Evolutionary conservation across 192 early-diverging fungal species (phyloP).

Genomic region (Coemansia sp.): DNA sequence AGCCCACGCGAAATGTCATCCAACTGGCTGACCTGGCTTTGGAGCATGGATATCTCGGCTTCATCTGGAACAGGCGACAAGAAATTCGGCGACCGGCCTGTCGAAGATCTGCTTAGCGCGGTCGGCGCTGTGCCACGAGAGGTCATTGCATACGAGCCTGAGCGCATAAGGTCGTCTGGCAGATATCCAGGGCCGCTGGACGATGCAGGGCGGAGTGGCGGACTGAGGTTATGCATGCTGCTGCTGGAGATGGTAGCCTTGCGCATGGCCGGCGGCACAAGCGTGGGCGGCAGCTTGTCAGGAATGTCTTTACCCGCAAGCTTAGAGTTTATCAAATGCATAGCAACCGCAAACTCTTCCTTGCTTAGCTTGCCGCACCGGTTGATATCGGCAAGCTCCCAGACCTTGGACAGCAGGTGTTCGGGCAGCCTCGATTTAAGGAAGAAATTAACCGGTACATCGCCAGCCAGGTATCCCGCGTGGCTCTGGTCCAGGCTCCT

Average conservation of each 20-base stretch:
- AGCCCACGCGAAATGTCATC: conserved; percentile 45
- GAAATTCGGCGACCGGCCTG: conserved; percentile 21
- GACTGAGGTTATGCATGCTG: conserved; percentile 43
- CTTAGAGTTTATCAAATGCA: conserved; percentile 72
- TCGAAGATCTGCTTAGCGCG: conserved; percentile 27
- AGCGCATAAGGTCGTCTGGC: conserved; percentile 31
- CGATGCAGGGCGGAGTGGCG: conserved; percentile 31
- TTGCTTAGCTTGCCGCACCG: conserved; percentile 61
- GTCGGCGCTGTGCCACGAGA: conserved; percentile 21
- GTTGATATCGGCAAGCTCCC: conserved; percentile 72
- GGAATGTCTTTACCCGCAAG: conserved; percentile 59
- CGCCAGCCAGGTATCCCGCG: conserved; percentile 67
- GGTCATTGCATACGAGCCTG: conserved; percentile 26
- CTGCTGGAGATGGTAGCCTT: conserved; percentile 28
- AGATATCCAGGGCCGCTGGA: conserved; percentile 18
- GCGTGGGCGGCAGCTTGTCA: conserved; percentile 41
- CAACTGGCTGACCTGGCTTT: conserved; percentile 42
- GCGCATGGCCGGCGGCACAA: conserved; percentile 55
- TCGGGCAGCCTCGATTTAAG: conserved; percentile 74
- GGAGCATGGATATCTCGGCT: conserved; percentile 25
- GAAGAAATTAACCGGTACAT: conserved; percentile 76
- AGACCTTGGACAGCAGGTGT: conserved; percentile 70
- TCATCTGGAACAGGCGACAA: conserved; percentile 37
- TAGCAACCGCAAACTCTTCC: conserved; percentile 79
- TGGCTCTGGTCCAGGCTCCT: conserved; percentile 66